Conservation (phyloP, 2,329 filamentous ascomycete species). For the Acrocalymma vagum region DNA sequence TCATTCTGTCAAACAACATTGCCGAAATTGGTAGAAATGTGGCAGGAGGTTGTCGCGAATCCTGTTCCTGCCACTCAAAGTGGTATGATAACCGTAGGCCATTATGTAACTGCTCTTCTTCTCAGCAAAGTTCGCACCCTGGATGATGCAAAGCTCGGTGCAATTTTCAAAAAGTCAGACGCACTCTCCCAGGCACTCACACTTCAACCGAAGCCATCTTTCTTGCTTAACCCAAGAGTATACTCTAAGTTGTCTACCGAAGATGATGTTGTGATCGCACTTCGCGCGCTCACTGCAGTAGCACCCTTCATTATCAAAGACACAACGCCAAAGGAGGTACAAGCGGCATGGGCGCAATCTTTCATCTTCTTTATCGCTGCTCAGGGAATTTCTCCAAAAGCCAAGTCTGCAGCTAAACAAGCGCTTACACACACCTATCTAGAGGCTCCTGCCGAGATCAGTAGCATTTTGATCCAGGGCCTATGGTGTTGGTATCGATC, state of each 20-base stretch:
- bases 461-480: constrained; percentile 71
- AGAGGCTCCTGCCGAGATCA: constrained; percentile 65
- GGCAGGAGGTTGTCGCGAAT: constrained; percentile 81
- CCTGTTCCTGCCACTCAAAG: constrained; percentile 81
- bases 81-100: constrained; percentile 81
- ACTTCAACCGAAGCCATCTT: constrained; percentile 83
- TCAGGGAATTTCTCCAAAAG: constrained; percentile 64
- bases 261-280: constrained; percentile 82
- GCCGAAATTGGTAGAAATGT: constrained; percentile 71
- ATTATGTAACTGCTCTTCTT: constrained; percentile 74
- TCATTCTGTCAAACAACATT: constrained; percentile 60
- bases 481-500: constrained; percentile 82
- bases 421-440: constrained; percentile 73
- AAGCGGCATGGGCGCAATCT: constrained; percentile 81
- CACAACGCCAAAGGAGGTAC: constrained; percentile 54
- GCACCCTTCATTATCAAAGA: constrained; percentile 63
- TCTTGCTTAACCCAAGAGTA: constrained; percentile 82
- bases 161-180: constrained; percentile 68
- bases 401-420: constrained; percentile 70
- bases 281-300: constrained; percentile 72
- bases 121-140: constrained; percentile 62
- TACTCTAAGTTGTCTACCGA: constrained; percentile 80
- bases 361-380: constrained; percentile 81
- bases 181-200: constrained; percentile 72
- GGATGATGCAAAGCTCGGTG: constrained; percentile 63